A percentile compares a stretch with the other conserved stretches of the same genome.
These are phyloP conservation scores for Ustilago loliicola DNA, from an alignment of 1,284 basidiomycete species.

Conservation along the genomic window DNA sequence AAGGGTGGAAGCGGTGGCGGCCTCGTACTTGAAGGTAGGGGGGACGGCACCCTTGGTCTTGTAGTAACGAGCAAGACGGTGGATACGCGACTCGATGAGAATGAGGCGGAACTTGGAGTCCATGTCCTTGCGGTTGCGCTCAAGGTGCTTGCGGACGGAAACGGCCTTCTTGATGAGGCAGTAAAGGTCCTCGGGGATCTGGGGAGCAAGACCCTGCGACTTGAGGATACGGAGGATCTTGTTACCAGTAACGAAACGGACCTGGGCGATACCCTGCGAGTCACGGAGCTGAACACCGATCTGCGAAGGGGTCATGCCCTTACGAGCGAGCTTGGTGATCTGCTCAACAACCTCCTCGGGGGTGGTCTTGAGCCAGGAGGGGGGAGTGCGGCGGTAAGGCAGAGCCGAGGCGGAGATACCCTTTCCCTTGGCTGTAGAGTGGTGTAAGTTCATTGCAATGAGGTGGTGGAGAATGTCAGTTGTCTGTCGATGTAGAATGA, in stretches of 20 bases:
- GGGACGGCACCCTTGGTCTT: constrained; percentile 97
- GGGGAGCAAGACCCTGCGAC: constrained; percentile 92
- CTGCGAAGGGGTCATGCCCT: constrained; percentile 97
- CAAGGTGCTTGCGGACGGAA: constrained; percentile 97
- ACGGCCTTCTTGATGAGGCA: constrained; percentile 99
- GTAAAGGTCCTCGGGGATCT: constrained; percentile 99
- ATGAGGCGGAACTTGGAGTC: constrained; percentile 93
- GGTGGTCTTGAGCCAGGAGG: constrained; percentile 96
- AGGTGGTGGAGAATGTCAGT: constrained; percentile 16
- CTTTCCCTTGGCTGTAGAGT: constrained; percentile 67
- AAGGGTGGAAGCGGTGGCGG: constrained; percentile 70
- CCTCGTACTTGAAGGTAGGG: constrained; percentile 84
- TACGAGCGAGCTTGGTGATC: constrained; percentile 96
- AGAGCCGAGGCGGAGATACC: constrained; percentile 85
- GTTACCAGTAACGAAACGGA: constrained; percentile 98
- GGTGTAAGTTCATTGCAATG: neutral
- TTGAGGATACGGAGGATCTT: constrained; percentile 99
- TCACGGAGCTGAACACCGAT: constrained; percentile 98
- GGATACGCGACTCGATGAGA: constrained; percentile 98
- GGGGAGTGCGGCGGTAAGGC: constrained; percentile 94
- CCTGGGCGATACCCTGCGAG: constrained; percentile 94
- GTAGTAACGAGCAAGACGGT: constrained; percentile 95
- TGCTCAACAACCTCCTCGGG: constrained; percentile 95
- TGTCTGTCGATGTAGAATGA: neutral
- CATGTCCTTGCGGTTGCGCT: constrained; percentile 90